phyloP scores from a whole-genome alignment of 805 yeast species.

The Cyberlindnera maclurae region DNA sequence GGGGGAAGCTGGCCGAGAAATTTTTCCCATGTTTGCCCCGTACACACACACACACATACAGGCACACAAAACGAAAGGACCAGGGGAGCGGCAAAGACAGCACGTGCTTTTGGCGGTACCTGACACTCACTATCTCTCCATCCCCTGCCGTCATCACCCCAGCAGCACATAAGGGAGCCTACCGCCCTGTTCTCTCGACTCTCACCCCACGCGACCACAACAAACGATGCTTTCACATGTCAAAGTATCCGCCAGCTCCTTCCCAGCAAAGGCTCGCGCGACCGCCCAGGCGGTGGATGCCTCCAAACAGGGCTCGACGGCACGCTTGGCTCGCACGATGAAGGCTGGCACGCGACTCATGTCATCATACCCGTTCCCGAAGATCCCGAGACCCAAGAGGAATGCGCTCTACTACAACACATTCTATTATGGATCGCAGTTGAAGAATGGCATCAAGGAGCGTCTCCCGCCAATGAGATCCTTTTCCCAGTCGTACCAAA shows the following conservation, averaged over 20 bases:
- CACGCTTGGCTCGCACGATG: slow-evolving; percentile 4
- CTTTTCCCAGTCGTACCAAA: slow-evolving; percentile 18
- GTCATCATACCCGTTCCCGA: slow-evolving; percentile 38
- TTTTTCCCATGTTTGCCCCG: background rate
- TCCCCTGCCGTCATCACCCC: background rate
- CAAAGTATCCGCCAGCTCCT: slow-evolving; percentile 9
- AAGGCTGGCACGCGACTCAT: slow-evolving; percentile 15
- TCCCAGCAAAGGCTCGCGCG: background rate
- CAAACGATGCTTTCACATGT: slow-evolving; percentile 20
- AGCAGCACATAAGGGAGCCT: background rate
- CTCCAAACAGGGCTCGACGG: slow-evolving; percentile 5
- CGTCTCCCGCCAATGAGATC: slow-evolving; percentile 24
- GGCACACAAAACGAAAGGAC: too few species aligned
- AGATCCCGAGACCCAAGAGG: slow-evolving; percentile 51
- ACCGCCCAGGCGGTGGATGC: slow-evolving; percentile 9
- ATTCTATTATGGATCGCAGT: slow-evolving; percentile 29
- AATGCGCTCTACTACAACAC: slow-evolving; percentile 43
- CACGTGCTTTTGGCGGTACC: too few species aligned
- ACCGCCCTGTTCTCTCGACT: background rate
- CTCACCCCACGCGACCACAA: background rate
- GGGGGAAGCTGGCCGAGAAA: too few species aligned
- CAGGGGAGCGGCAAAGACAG: too few species aligned
- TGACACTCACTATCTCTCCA: background rate
- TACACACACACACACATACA: slow-evolving; percentile 2
- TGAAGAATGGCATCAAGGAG: slow-evolving; percentile 24